phyloP scores from a whole-genome alignment of 2,329 filamentous ascomycete species.

The Verticillium nonalfalfae region DNA sequence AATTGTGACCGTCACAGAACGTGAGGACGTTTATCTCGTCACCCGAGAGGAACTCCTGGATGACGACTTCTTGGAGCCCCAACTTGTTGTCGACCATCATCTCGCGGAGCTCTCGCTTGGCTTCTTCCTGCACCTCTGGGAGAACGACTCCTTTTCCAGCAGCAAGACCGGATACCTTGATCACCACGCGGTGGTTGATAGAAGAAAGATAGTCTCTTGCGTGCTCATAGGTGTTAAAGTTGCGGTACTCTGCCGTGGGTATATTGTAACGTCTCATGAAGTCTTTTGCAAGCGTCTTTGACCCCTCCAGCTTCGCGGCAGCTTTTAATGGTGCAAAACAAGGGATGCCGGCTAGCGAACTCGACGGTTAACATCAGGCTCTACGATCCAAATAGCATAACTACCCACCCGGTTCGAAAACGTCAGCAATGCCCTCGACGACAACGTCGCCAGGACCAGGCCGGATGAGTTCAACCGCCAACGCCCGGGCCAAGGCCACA shows the following conservation, averaged over 20 bases:
- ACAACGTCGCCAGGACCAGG: conserved; percentile 92
- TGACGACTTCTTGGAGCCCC: conserved; percentile 75
- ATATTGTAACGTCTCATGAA: conserved; percentile 92
- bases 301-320: conserved; percentile 88
- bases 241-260: conserved; percentile 85
- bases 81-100: conserved; percentile 91
- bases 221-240: conserved; percentile 72
- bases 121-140: conserved; percentile 74
- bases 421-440: conserved; percentile 81
- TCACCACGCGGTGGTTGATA: conserved; percentile 70
- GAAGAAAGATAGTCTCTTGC: conserved; percentile 69
- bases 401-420: conserved; percentile 51
- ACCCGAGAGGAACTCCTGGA: conserved; percentile 88
- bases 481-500: conserved; percentile 65
- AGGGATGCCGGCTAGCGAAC: conserved; percentile 54
- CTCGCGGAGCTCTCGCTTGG: conserved; percentile 70
- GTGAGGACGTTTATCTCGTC: conserved; percentile 89
- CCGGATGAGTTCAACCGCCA: conserved; percentile 74
- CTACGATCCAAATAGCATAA: not conserved
- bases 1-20: conserved; percentile 84
- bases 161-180: conserved; percentile 89
- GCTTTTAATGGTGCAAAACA: conserved; percentile 81
- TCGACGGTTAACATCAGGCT: not conserved
- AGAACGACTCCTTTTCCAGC: conserved; percentile 96
- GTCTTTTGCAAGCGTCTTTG: conserved; percentile 95